Conservation (phyloP, 352 stramenopile genomes). For the Thraustochytrium striatum region DNA sequence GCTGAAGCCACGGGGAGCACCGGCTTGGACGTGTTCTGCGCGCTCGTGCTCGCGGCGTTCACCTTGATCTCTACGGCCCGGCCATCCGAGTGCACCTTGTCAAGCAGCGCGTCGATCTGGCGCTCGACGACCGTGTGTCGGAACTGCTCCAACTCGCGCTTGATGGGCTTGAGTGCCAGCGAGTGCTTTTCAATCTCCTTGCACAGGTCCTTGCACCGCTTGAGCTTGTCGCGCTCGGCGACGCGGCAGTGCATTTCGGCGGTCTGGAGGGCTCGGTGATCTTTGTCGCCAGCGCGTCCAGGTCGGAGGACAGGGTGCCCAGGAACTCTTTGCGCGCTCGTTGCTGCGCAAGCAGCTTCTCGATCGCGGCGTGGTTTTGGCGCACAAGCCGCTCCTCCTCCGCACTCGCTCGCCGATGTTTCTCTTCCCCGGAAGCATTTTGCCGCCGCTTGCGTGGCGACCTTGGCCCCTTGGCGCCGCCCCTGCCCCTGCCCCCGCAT, state of each 20-base stretch:
- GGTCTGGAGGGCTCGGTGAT: neutral
- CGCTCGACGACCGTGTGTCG: neutral
- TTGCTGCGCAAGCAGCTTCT: neutral
- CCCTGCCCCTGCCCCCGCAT: no score
- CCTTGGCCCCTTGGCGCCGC: no score
- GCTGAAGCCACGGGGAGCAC: no score
- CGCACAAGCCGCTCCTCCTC: neutral
- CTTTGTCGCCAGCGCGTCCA: neutral
- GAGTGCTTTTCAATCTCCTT: neutral
- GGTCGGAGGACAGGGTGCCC: neutral
- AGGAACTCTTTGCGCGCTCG: neutral
- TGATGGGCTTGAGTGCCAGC: neutral
- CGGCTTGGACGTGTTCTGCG: no score
- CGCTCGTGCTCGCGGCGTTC: no score
- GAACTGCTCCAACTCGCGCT: constrained; percentile 6
- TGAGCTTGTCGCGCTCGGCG: neutral
- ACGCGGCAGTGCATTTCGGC: no score
- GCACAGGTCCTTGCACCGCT: neutral
- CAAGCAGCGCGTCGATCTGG: neutral
- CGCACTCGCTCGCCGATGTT: no score
- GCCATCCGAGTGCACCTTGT: neutral
- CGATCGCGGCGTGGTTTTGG: neutral
- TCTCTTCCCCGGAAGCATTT: no score
- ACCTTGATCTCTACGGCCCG: neutral
- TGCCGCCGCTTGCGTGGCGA: no score